Conservation (phyloP, 2,329 filamentous ascomycete species). For the Penicillium digitatum region DNA sequence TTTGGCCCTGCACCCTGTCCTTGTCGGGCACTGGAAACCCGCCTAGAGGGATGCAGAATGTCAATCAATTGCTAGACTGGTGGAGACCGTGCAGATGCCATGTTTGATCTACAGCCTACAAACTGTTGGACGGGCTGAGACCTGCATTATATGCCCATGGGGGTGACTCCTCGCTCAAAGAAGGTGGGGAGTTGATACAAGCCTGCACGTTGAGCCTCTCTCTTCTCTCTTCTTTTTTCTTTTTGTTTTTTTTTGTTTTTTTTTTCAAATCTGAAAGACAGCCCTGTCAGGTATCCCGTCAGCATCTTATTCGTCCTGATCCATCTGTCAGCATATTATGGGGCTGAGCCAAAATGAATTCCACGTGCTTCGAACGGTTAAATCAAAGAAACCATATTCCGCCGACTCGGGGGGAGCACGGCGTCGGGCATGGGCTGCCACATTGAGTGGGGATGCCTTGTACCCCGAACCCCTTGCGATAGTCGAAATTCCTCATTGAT, state of each 20-base stretch:
- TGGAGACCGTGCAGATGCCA: background rate
- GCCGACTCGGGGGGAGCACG: background rate
- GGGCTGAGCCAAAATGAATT: background rate
- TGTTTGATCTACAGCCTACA: background rate
- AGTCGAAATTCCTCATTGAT: background rate
- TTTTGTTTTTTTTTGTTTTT: too few species aligned
- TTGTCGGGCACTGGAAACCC: background rate
- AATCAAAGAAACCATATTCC: background rate
- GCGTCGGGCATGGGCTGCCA: too few species aligned
- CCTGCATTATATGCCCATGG: background rate
- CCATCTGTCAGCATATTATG: background rate
- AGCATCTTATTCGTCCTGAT: constrained; percentile 1
- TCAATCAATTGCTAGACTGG: background rate
- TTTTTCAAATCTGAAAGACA: background rate
- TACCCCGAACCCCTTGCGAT: background rate
- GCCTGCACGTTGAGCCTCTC: constrained; percentile 9
- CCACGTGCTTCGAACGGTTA: background rate
- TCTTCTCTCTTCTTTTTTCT: background rate
- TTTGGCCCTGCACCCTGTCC: background rate
- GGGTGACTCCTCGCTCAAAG: background rate
- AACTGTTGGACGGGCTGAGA: background rate
- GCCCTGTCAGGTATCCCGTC: background rate
- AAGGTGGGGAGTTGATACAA: background rate
- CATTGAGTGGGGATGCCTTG: background rate
- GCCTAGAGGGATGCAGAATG: background rate